Base-by-base conservation (phyloP, 2,329 filamentous ascomycete genomes). In the Monilinia laxa region DNA sequence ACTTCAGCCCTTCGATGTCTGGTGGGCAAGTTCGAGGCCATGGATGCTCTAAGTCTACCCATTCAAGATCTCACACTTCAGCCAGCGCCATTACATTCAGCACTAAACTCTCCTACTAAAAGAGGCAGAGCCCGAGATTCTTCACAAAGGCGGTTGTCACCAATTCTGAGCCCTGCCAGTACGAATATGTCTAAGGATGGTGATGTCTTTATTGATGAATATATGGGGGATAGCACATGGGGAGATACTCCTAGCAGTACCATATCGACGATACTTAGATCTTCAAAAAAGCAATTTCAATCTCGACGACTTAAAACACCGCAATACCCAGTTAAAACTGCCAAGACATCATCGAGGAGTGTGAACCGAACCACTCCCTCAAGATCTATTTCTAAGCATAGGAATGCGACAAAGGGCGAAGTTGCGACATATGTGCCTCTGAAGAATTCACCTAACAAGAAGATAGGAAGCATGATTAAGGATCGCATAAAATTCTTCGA, bases 21-120 rank as follows among this genome's bases (percentile, higher is more conserved):
- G 3, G 69, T 76, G 53, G 71, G 68, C 18, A 74, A 69, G 51
- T 76, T 76, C 58, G 74, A 76, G 69, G 69, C 68, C 10, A 69
- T 76, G 10, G 73, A 75, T 67, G 67, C 71, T 3, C 11, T 72
- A 4, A 73, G 71, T 67, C 59, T 72, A 14, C 70, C 71, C 4
- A 54, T 69, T 23, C 62, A 69, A 6, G 62, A 62, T 11, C 38
- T 53, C 16, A 53, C 67, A 12, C 68, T 73, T n/a, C 69, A 70
- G 42, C 70, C 71, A 2, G 68, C 70, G 25, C 72, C 70, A 14
- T 55, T 72, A 1, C 65, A 71, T 3, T 51, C 69, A 6, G 64
- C 66, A 7, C 67, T 63, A 9, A 68, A 66, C 3, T 64, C 66
- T 0, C 47, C 66, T 4, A 64, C 31, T 55, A 58, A 56, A 1